Percentiles rank a stretch among this genome's conserved stretches.
phyloP scores from a whole-genome alignment of 2,329 filamentous ascomycete species.

The Fusarium sp. region DNA sequence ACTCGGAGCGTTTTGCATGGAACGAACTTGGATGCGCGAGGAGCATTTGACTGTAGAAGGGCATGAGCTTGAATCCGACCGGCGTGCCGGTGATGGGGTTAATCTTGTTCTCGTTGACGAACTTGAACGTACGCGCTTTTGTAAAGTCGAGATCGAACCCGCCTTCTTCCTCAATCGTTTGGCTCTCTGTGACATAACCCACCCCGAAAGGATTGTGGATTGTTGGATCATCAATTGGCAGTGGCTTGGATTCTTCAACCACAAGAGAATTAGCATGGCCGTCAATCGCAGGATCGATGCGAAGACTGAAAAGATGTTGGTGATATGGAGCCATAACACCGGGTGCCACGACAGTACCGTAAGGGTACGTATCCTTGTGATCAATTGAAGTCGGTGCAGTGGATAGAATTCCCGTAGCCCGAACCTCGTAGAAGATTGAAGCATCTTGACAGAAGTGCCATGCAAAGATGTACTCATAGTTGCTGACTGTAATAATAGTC shows the following conservation, averaged over 20 bases:
- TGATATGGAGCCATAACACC: slow-evolving; percentile 75
- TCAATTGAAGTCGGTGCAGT: slow-evolving; percentile 64
- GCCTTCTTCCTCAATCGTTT: slow-evolving; percentile 57
- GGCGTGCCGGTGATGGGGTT: slow-evolving; percentile 60
- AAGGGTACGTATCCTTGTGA: slow-evolving; percentile 61
- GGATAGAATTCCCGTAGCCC: slow-evolving; percentile 59
- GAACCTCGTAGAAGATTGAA: slow-evolving; percentile 50
- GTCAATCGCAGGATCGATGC: slow-evolving; percentile 75
- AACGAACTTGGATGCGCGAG: slow-evolving; percentile 56
- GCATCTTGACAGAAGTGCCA: slow-evolving; percentile 67
- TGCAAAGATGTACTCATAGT: slow-evolving; percentile 68
- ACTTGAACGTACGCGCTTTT: slow-evolving; percentile 63
- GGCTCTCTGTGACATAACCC: slow-evolving; percentile 59
- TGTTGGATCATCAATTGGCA: slow-evolving; percentile 59
- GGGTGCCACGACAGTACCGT: slow-evolving; percentile 71
- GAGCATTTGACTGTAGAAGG: slow-evolving; percentile 60
- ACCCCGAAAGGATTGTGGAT: slow-evolving; percentile 65
- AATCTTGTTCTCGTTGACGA: slow-evolving; percentile 58
- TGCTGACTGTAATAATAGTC: slow-evolving; percentile 72
- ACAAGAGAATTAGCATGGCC: slow-evolving; percentile 67
- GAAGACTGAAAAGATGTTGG: slow-evolving; percentile 75
- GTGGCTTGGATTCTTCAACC: slow-evolving; percentile 54
- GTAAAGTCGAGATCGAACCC: slow-evolving; percentile 64
- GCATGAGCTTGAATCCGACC: slow-evolving; percentile 61
- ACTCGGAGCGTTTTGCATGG: slow-evolving; percentile 58